Base-by-base conservation (phyloP, 768 basidiomycete species). In the Strobilomyces echinocephalus region DNA sequence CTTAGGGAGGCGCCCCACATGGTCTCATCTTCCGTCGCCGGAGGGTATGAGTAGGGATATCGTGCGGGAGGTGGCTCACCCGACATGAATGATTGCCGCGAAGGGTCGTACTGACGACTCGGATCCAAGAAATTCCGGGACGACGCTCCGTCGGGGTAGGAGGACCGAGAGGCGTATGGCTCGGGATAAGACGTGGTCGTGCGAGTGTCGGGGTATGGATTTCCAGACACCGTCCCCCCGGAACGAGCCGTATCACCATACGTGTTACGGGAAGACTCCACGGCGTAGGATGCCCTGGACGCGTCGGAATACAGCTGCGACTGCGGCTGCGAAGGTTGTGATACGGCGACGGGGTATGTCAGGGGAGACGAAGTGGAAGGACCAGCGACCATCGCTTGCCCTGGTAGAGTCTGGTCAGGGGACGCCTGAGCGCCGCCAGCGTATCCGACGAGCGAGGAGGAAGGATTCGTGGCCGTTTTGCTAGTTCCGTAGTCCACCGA, bases 1-100 rank as follows among this genome's bases (percentile, higher is more conserved):
- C 81, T 87, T 63, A 91, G 86, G 35, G 83, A 79, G 15, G 87
- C 78, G 40, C 87, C 87, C 87, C 88, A 91, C 75, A 88, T 84
- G 31, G 74, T 74, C 35, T 76, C 72, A 57, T 86, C 83, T 54
- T 84, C 85, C 42, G 80, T 77, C 38, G 60, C 42, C 33, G 65
- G 43, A 26, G 80, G 77, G 51, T 81, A 78, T 33, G 77, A 69
- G 28, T 67, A 67, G 40, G 65, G 55, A 35, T 67, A 64, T 28
- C 66, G 63, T 1, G 55, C 64, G 3, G 58, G 56, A 33, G 55
- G 34, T 1, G 65, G 50, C 21, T 65, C 68, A 15, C 60, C 52
- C 1, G 67, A 50, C 36, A 67, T 49, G 36, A 69, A 69, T 30
- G 59, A 41, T 51, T 65, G 65, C 51, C 67, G 65, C 54, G 69